Conservation (phyloP, 306 rosid genomes). For the Luffa aegyptiaca region DNA sequence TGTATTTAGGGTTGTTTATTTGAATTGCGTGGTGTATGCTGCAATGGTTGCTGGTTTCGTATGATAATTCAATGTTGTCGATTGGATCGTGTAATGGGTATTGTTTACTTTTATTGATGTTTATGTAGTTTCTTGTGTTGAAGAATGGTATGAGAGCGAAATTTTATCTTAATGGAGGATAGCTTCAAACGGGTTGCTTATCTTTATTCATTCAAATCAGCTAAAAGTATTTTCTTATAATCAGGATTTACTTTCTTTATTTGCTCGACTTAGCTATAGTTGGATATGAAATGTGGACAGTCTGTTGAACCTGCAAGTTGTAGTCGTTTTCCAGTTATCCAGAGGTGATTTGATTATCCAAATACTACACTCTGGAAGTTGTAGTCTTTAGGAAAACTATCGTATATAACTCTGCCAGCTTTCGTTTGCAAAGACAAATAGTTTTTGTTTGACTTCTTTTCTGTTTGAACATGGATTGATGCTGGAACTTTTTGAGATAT, state of each 20-base stretch:
- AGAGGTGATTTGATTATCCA: neutral
- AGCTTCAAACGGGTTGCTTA: neutral
- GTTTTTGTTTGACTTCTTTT: neutral
- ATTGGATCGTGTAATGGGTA: neutral
- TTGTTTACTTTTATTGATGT: neutral
- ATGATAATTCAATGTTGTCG: neutral
- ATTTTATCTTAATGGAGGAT: neutral
- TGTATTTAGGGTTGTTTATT: neutral
- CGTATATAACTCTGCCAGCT: neutral
- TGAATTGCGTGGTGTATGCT: neutral
- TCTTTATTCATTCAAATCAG: neutral
- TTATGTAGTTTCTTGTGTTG: neutral
- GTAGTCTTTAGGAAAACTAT: neutral
- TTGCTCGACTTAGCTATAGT: neutral
- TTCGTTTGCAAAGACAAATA: neutral
- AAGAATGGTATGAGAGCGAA: neutral
- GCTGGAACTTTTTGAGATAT: neutral
- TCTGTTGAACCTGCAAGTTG: neutral
- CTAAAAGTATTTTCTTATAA: neutral
- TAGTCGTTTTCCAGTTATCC: neutral
- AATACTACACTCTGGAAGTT: neutral
- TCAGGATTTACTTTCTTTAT: neutral
- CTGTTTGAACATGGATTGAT: neutral
- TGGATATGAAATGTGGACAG: neutral
- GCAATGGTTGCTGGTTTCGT: neutral